These are phyloP conservation scores for Penicillium sclerotigenum DNA, from an alignment of 2,329 filamentous ascomycete species.

Conservation along the genomic window DNA sequence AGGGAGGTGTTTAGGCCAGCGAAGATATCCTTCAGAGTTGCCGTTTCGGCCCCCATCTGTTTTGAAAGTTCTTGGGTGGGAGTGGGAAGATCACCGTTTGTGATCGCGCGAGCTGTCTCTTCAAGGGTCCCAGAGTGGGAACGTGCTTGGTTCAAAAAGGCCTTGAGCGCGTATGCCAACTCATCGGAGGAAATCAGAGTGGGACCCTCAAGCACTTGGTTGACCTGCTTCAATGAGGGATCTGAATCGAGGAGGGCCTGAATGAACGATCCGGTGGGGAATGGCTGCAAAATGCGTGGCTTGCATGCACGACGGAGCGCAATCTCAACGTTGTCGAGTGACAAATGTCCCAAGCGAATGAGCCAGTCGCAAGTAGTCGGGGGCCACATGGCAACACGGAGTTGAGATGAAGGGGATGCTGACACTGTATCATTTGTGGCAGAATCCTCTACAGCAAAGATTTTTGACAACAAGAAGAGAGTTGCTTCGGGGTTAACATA, in stretches of 20 bases:
- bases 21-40: constrained; percentile 37
- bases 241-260: constrained; percentile 42
- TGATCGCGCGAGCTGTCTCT: constrained; percentile 33
- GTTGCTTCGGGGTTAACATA: constrained; percentile 39
- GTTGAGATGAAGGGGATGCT: constrained; percentile 25
- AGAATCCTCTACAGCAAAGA: constrained; percentile 33
- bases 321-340: constrained; percentile 39
- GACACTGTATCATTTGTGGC: constrained; percentile 23
- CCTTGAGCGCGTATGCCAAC: constrained; percentile 39
- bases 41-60: constrained; percentile 15
- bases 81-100: constrained; percentile 27
- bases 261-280: constrained; percentile 40
- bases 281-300: constrained; percentile 34
- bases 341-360: constrained; percentile 38
- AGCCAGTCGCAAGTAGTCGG: constrained; percentile 42
- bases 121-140: constrained; percentile 33
- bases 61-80: constrained; percentile 21
- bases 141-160: constrained; percentile 41
- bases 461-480: constrained; percentile 39
- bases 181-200: constrained; percentile 38
- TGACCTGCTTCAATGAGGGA: constrained; percentile 38
- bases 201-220: constrained; percentile 37
- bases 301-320: constrained; percentile 37
- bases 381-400: constrained; percentile 39
- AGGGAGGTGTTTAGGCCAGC: constrained; percentile 39